Conservation (phyloP, 345 rosid species). For the Pistacia vera region DNA sequence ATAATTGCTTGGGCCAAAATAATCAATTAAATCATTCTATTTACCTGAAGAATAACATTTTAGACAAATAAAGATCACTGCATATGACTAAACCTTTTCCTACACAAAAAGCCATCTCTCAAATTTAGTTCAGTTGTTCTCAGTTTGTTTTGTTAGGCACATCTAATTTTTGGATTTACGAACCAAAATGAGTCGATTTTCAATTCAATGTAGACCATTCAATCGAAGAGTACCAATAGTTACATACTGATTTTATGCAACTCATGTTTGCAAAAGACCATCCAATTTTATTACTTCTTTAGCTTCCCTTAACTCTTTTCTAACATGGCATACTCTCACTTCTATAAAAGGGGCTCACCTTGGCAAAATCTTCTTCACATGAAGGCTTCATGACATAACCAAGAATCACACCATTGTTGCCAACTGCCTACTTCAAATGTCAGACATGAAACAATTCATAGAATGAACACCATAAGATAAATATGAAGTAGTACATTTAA, state of each 20-base stretch:
- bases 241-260: not conserved
- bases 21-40: not conserved
- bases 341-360: slow-evolving; percentile 47
- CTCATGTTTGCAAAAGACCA: not conserved
- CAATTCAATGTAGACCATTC: not conserved
- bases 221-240: not conserved
- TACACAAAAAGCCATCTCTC: not conserved
- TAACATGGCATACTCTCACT: not conserved
- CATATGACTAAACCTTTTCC: not conserved
- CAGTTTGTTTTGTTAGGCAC: too few species aligned
- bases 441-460: not conserved
- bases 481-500: not conserved
- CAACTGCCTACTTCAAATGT: slow-evolving; percentile 51
- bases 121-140: too few species aligned
- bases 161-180: not conserved
- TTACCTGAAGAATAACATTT: not conserved
- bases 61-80: not conserved
- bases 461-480: not conserved
- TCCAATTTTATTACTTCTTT: not conserved
- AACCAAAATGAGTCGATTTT: not conserved
- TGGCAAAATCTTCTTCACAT: slow-evolving; percentile 79
- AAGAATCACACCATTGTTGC: slow-evolving; percentile 48
- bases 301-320: not conserved
- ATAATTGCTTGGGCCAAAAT: not conserved
- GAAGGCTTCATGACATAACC: slow-evolving; percentile 92